Percentiles rank a stretch among this genome's conserved stretches.
phyloP scores from a whole-genome alignment of 2,329 filamentous ascomycete genomes.

The Scorias spongiosa region DNA sequence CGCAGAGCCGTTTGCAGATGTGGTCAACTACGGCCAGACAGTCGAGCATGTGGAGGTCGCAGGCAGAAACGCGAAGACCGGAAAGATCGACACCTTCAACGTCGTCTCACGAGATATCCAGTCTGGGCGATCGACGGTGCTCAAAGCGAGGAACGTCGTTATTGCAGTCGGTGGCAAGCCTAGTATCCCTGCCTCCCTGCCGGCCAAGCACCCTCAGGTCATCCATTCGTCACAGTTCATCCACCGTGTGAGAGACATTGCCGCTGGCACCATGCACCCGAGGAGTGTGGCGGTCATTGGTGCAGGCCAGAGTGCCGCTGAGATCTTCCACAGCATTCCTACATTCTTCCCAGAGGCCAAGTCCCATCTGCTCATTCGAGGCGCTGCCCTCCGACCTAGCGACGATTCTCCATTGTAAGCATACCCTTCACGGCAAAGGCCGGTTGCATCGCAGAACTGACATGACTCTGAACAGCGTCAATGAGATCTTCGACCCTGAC shows the following conservation, averaged over 20 bases:
- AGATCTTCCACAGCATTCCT: slow-evolving; percentile 86
- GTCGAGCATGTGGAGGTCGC: slow-evolving; percentile 54
- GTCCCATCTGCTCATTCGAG: slow-evolving; percentile 66
- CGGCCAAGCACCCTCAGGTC: slow-evolving; percentile 53
- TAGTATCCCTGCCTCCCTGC: slow-evolving; percentile 55
- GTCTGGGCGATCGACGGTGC: slow-evolving; percentile 39
- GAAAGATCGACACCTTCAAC: slow-evolving; percentile 47
- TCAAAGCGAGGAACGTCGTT: slow-evolving; percentile 52
- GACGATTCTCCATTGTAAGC: slow-evolving; percentile 92
- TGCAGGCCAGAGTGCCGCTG: slow-evolving; percentile 80
- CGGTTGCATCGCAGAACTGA: slow-evolving; percentile 11
- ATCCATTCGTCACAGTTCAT: slow-evolving; percentile 77
- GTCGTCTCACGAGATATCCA: slow-evolving; percentile 49
- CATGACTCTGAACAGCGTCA: slow-evolving; percentile 45
- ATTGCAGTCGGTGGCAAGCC: slow-evolving; percentile 54
- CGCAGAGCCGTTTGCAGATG: slow-evolving; percentile 57
- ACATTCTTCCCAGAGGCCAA: slow-evolving; percentile 65
- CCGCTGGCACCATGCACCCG: slow-evolving; percentile 43
- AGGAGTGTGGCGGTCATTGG: slow-evolving; percentile 76
- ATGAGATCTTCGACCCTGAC: slow-evolving; percentile 88
- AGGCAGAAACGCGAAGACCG: slow-evolving; percentile 31
- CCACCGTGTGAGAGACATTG: slow-evolving; percentile 12
- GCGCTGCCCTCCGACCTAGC: slow-evolving; percentile 70
- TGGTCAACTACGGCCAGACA: slow-evolving; percentile 64
- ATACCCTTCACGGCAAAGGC: neutral